phyloP scores from a whole-genome alignment of 208 protist species.

The Phytomonas francai region DNA sequence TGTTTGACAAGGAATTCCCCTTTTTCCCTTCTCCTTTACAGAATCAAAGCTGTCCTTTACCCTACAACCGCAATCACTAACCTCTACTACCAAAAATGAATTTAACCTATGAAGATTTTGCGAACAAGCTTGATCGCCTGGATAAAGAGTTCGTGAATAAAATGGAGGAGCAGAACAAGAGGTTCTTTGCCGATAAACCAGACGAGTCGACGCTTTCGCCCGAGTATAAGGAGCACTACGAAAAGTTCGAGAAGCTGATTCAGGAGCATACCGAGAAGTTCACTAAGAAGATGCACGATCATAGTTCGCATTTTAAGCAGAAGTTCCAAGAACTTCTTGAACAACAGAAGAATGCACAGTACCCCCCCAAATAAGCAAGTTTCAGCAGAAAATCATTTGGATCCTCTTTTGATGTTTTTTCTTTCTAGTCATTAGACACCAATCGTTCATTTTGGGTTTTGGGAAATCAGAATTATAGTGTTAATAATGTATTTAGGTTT shows the following conservation, averaged over 20 bases:
- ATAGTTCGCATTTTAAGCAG: slow-evolving; percentile 88
- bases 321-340: slow-evolving; percentile 87
- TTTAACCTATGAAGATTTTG: slow-evolving; percentile 75
- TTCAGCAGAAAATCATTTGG: not conserved
- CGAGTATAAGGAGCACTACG: slow-evolving; percentile 90
- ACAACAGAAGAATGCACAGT: slow-evolving; percentile 90
- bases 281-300: slow-evolving; percentile 90
- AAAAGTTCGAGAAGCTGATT: slow-evolving; percentile 91
- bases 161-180: slow-evolving; percentile 91
- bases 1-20: not conserved
- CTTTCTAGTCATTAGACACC: not conserved
- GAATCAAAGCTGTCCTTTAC: not conserved
- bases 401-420: slow-evolving; percentile 15
- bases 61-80: too few relatives aligned
- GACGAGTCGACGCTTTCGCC: slow-evolving; percentile 83
- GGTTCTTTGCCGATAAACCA: slow-evolving; percentile 89
- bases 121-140: slow-evolving; percentile 86
- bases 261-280: slow-evolving; percentile 91
- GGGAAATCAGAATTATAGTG: too few relatives aligned
- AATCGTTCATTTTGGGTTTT: not conserved
- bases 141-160: slow-evolving; percentile 87
- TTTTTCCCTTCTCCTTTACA: slow-evolving; percentile 7
- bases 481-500: too few relatives aligned
- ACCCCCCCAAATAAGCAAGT: slow-evolving; percentile 65
- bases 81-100: not conserved